phyloP scores from a whole-genome alignment of 306 rosid species.

The Acmispon strigosus region DNA sequence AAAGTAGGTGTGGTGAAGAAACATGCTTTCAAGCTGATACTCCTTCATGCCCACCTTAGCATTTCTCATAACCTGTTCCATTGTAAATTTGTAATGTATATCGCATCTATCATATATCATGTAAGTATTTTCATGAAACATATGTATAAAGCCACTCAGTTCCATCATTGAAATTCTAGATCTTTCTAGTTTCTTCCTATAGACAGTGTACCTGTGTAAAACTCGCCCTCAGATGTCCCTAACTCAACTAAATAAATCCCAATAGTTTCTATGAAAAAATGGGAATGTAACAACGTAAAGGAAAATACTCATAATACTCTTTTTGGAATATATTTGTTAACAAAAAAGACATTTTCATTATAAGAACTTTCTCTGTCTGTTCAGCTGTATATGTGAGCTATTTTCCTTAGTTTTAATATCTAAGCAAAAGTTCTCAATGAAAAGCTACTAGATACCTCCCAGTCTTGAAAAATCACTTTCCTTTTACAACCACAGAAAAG shows the following conservation, averaged over 20 bases:
- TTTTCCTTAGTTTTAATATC: constrained; percentile 7
- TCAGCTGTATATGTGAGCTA: not conserved
- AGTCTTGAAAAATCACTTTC: not conserved
- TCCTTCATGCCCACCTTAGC: constrained; percentile 78
- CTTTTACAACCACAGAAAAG: not conserved
- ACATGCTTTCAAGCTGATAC: constrained; percentile 85
- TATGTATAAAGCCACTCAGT: not conserved
- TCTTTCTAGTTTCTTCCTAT: not conserved
- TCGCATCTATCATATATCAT: not conserved
- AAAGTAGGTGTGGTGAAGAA: constrained; percentile 95
- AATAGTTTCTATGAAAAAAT: not conserved
- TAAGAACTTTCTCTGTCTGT: not conserved
- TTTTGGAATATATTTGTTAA: not conserved
- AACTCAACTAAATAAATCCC: not conserved
- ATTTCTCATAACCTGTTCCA: constrained; percentile 73
- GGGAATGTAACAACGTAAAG: not conserved
- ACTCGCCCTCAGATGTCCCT: not conserved
- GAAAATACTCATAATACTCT: not conserved
- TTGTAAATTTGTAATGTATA: constrained; percentile 8
- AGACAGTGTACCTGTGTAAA: not conserved
- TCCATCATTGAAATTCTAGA: not conserved
- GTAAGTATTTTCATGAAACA: constrained; percentile 3
- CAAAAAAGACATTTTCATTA: not conserved
- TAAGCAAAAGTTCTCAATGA: not conserved
- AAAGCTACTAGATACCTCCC: not conserved